Percentiles rank a stretch among this genome's conserved stretches.
Conservation (phyloP, 2,329 filamentous ascomycete species). For the Zymoseptoria tritici region DNA sequence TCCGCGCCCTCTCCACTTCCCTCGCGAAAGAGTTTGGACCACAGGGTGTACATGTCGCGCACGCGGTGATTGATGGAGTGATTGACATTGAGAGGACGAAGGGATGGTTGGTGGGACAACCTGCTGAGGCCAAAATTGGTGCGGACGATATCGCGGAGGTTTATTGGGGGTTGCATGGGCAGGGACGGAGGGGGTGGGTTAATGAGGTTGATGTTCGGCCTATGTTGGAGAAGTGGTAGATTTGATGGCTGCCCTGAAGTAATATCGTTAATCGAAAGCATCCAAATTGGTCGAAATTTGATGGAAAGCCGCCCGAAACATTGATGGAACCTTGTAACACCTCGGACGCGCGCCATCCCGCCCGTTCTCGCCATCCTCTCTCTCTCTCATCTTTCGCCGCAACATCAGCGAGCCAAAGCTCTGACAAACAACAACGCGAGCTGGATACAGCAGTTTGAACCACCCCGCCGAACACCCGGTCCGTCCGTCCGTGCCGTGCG, state of each 20-base stretch:
- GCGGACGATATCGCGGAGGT: conserved; percentile 80
- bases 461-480: neutral
- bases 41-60: conserved; percentile 73
- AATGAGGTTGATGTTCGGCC: conserved; percentile 76
- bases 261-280: too few relatives aligned
- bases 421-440: neutral
- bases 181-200: conserved; percentile 70
- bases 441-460: neutral
- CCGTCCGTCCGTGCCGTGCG: neutral
- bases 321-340: neutral
- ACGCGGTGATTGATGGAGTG: conserved; percentile 68
- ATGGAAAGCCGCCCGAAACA: too few relatives aligned
- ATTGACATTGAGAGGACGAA: conserved; percentile 73
- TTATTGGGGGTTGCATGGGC: conserved; percentile 78
- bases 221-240: conserved; percentile 74
- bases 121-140: conserved; percentile 60
- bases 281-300: too few relatives aligned
- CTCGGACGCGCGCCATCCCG: neutral
- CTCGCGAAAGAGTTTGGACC: conserved; percentile 79
- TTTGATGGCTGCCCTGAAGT: too few relatives aligned
- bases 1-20: conserved; percentile 65
- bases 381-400: neutral
- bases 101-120: conserved; percentile 48
- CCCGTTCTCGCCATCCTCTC: neutral
- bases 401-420: neutral